Base-by-base conservation (phyloP, 2,329 filamentous ascomycete species). In the Fusarium ambrosium region DNA sequence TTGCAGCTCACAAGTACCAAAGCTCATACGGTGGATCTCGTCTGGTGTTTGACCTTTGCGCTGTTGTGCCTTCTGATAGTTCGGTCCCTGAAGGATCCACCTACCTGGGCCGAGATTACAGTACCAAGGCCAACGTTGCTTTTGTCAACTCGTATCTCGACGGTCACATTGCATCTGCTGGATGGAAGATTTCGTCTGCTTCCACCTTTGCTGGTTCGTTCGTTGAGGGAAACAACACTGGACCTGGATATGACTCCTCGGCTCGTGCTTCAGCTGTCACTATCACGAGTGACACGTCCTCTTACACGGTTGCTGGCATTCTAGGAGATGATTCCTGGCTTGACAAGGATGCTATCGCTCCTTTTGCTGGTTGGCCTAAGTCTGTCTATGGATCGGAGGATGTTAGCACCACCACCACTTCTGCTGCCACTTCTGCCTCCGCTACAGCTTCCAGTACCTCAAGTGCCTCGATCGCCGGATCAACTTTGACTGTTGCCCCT, bases 261-360 rank as follows among this genome's bases (percentile, higher is more conserved):
- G 72, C 69, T 37, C 78, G 81, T 18, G 62, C 69, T 2, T 77
- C 80, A 20, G 67, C 55, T 8, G 78, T 65, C 2, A 76, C 77
- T 11, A 58, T 81, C 1, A 64, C 74, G 59, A 83, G 82, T 1
- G 77, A 85, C 58, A 87, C 81, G 69, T 88, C 92, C 71, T 89
- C 91, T 72, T 80, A 82, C 68, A 91, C 83, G 1, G 84, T 81
- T 3, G 86, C 85, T 4, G 77, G 73, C 36, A 68, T 82, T 7
- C 70, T 82, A 13, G 80, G 80, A 14, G 78, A 81, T n/a, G 76
- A 79, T 22, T 70, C 73, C 59, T 82, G 81, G 81, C 73, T 82
- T 11, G 81, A 82, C 48, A 73, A 77, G 27, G 66, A 75, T 41
- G 78, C 80, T 5, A 75, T 81, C 8, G 79, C 77, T 3, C 75